Percentiles rank a stretch among this genome's conserved stretches.
Evolutionary conservation across 2,329 filamentous ascomycete species (phyloP).

Genomic region (Cercospora sp.): DNA sequence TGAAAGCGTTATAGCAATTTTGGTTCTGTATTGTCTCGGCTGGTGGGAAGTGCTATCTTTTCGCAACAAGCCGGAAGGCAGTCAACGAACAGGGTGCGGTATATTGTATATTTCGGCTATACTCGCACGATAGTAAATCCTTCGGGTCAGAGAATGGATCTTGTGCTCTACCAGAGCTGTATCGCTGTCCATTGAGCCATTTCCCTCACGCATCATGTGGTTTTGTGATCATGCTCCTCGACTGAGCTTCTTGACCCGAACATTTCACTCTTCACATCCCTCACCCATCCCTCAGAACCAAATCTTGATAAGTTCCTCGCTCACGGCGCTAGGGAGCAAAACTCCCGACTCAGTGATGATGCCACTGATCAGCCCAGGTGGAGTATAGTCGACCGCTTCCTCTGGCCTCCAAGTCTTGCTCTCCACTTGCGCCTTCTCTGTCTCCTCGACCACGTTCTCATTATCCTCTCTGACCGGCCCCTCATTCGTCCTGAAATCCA

Average conservation of each 20-base stretch:
- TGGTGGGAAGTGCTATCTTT: neutral
- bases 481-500: conserved; percentile 66
- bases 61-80: neutral
- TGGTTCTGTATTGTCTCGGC: neutral
- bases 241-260: neutral
- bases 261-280: too few relatives aligned
- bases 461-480: conserved; percentile 26
- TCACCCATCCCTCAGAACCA: conserved; percentile 42
- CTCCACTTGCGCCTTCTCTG: conserved; percentile 30
- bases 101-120: neutral
- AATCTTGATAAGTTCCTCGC: conserved; percentile 69
- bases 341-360: conserved; percentile 76
- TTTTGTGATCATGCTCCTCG: neutral
- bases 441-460: conserved; percentile 29
- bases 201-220: neutral
- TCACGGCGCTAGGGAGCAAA: conserved; percentile 67
- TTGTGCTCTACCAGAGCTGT: neutral
- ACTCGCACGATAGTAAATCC: neutral
- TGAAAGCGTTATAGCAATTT: neutral
- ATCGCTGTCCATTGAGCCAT: neutral
- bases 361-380: conserved; percentile 67
- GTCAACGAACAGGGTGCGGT: neutral
- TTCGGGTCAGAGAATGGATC: neutral
- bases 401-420: conserved; percentile 36
- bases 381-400: conserved; percentile 64